Base-by-base conservation (phyloP, 495 filamentous ascomycete species). In the Apodospora peruviana region DNA sequence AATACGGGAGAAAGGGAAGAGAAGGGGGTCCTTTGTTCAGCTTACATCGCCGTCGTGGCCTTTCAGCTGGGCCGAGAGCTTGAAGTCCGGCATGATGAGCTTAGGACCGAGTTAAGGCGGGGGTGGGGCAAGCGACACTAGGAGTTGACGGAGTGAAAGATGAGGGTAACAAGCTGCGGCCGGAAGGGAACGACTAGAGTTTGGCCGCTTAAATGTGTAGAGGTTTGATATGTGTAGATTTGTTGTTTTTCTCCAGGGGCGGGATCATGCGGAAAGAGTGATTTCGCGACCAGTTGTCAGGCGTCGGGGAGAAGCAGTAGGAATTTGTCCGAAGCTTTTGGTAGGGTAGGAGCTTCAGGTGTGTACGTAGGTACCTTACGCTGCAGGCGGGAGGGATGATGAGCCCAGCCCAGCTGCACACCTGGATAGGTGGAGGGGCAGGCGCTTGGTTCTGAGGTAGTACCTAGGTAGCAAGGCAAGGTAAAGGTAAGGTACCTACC, bases 31-130 rank as follows among this genome's bases (percentile, higher is more conserved):
- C 2, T 36, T 19, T 5, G 8, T 23, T 4, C 1, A 4, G 5
- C 83, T 75, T 77, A 91, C 88, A 81, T 95, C 89, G 64, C 86
- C 83, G 58, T 86, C 79, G 56, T 95, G 89, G 59, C 81, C 88
- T 60, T 81, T 75, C 40, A 95, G 74, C 63, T 85, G 80, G 57
- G 89, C 86, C 48, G 89, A 87, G 56, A 95, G 81, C 75, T 87
- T 91, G 76, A 83, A 95, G 61, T 75, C 70, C 19, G 67, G 53
- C 74, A 78, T 79, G 39, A 5, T 17, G 39, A 23, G 19, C 36
- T 14, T 29, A 22, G 17, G 27, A 16, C 18, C 8, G 41, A 29
- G 18, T 7, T 27, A 38, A 7, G 10, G 38, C 39, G 8, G 38
- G 34, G 21, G 36, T 27, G 47, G 25, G 38, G 35, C 10, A 10